Conservation (phyloP, 306 rosid species). For the Gleditsia sinensis region DNA sequence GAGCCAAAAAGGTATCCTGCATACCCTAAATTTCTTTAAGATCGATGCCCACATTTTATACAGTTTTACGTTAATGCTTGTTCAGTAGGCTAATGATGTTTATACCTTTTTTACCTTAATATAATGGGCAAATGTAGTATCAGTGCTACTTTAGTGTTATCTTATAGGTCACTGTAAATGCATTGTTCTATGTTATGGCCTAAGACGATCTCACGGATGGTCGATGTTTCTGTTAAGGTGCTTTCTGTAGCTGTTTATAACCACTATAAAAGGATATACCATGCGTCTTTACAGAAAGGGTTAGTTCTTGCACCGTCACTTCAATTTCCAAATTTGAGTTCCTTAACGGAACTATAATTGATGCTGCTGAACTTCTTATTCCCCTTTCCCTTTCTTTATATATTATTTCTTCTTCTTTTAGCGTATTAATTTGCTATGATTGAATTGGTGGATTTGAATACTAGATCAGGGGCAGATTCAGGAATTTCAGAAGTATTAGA, state of each 20-base stretch:
- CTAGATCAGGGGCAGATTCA: slow-evolving; percentile 64
- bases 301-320: slow-evolving; percentile 39
- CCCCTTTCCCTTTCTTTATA: not conserved
- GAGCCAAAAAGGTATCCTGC: slow-evolving; percentile 67
- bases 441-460: slow-evolving; percentile 37
- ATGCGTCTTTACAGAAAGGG: slow-evolving; percentile 66
- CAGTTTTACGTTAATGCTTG: not conserved
- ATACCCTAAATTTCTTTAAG: not conserved
- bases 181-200: slow-evolving; percentile 13
- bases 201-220: slow-evolving; percentile 11
- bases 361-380: not conserved
- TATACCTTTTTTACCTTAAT: not conserved
- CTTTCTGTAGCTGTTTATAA: slow-evolving; percentile 91
- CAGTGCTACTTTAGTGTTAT: not conserved
- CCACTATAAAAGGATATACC: slow-evolving; percentile 82
- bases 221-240: slow-evolving; percentile 57
- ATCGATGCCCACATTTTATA: not conserved
- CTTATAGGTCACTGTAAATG: not conserved
- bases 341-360: not conserved
- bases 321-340: not conserved
- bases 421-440: slow-evolving; percentile 26
- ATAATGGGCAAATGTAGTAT: not conserved
- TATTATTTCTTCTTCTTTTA: not conserved
- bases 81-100: not conserved
- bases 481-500: slow-evolving; percentile 45